Evolutionary conservation across 2,329 filamentous ascomycete species (phyloP), one percentile per base, ranked within the genome.

Genomic region (Colletotrichum magnum): DNA sequence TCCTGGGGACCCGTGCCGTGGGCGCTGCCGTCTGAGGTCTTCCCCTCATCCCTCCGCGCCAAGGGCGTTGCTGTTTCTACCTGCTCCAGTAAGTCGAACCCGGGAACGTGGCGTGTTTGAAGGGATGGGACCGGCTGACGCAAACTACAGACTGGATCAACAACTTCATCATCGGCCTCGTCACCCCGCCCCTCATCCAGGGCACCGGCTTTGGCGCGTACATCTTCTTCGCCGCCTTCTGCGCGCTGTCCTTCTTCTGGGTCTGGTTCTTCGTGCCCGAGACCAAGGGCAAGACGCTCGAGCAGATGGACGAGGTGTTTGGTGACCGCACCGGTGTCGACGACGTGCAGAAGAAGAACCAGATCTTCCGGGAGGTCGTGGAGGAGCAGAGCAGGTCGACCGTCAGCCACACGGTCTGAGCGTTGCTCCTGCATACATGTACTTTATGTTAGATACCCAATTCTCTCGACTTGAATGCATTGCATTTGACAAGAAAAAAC

Each of bases 1-100:
- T 85, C 84, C 0, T 92, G 88, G 86, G 87, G 84, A 16, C 83
- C 85, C 57, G 84, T 87, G 16, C 77, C 77, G 0, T 80, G 78
- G 79, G 74, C 78, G 0, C 80, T 82, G 57, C 78, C 77, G 6
- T 76, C 77, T 0, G 82, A 84, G 70, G 79, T 83, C 63, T 81
- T 82, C 66, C 80, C 81, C 0, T 73, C 79, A 0, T 77, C 79
- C 54, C 72, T 78, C 24, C 74, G 76, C 28, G 74, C 76, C 10
- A 69, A 75, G 28, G 76, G 76, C 18, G 74, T 75, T 13, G 73
- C 75, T 26, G 74, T 78, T 21, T 75, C 75, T 2, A 77, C 75
- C 4, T 75, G 76, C 10, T 74, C 73, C 32, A 77, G 74, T 77
- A 76, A 48, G 73, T 70, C n/a, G 15, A n/a, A n/a, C 47, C 47